These are phyloP conservation scores for Tricholoma flavovirens DNA, from an alignment of 768 basidiomycete species.

Conservation along the genomic window DNA sequence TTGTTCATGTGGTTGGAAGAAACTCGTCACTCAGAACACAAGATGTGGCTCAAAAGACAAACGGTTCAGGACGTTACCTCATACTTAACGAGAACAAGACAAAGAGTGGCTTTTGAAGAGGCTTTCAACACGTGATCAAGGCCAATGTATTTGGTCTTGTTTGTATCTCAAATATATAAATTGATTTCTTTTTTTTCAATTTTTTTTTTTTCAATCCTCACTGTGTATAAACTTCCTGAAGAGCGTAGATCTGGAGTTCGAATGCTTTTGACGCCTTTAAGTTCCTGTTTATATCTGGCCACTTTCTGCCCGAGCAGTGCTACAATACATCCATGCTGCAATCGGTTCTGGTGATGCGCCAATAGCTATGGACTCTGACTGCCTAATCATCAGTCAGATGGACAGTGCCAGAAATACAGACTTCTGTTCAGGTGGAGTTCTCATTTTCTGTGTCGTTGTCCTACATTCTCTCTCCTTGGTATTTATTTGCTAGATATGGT, in stretches of 20 bases:
- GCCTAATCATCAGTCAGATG: slow-evolving; percentile 54
- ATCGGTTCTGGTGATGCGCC: slow-evolving; percentile 81
- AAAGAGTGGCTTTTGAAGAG: not conserved
- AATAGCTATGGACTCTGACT: slow-evolving; percentile 43
- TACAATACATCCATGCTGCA: slow-evolving; percentile 50
- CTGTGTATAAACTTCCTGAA: no score
- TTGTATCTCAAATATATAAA: not conserved
- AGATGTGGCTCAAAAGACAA: not conserved
- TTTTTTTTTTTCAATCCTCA: no score
- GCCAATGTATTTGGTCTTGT: not conserved
- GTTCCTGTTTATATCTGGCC: slow-evolving; percentile 32
- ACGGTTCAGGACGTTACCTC: not conserved
- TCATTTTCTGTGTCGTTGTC: slow-evolving; percentile 26
- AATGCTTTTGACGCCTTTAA: not conserved
- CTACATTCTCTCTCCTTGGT: slow-evolving; percentile 19
- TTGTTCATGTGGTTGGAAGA: not conserved
- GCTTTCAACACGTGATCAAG: not conserved
- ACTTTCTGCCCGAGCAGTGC: slow-evolving; percentile 77
- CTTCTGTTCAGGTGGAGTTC: slow-evolving; percentile 30
- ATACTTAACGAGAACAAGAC: not conserved
- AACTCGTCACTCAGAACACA: not conserved
- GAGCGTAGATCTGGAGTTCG: not conserved
- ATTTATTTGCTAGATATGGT: not conserved
- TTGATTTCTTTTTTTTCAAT: not conserved
- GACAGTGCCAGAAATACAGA: slow-evolving; percentile 34